Conservation (phyloP, 2,329 filamentous ascomycete genomes). For the Ophiosphaerella korrae region DNA sequence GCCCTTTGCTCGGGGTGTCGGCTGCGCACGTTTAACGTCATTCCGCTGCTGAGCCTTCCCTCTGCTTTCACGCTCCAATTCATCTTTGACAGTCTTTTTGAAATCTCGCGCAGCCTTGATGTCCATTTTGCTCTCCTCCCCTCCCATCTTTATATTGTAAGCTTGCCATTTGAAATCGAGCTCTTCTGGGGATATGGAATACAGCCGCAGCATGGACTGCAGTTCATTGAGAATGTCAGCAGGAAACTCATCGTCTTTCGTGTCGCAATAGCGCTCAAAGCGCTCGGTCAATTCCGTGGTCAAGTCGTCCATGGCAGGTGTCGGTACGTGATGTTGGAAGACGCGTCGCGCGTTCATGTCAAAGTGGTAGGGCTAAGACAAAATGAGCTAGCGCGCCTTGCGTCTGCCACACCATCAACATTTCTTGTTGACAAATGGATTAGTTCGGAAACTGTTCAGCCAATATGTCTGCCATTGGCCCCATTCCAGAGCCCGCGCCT, state of each 20-base stretch:
- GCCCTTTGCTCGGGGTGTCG: constrained; percentile 62
- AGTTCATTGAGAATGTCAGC: constrained; percentile 81
- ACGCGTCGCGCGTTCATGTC: constrained; percentile 38
- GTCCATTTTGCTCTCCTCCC: constrained; percentile 73
- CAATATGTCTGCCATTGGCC: constrained; percentile 38
- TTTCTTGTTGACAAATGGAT: no score
- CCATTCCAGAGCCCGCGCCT: constrained; percentile 47
- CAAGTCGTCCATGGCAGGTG: constrained; percentile 54
- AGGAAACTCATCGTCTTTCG: constrained; percentile 61
- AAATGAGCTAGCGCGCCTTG: constrained; percentile 20
- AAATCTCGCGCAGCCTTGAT: constrained; percentile 75
- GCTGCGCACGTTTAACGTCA: constrained; percentile 65
- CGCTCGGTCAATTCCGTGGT: constrained; percentile 61
- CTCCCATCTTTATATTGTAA: constrained; percentile 92
- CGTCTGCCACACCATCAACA: not conserved
- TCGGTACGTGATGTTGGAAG: constrained; percentile 18
- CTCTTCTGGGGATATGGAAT: constrained; percentile 81
- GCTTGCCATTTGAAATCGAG: constrained; percentile 99
- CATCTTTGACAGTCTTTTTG: constrained; percentile 85
- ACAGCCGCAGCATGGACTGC: constrained; percentile 82
- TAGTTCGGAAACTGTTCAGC: no score
- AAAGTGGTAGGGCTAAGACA: constrained; percentile 27
- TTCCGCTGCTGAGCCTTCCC: constrained; percentile 66
- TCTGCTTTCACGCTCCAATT: constrained; percentile 76
- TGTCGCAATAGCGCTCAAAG: constrained; percentile 66